Conservation (phyloP, 2,329 filamentous ascomycete species). For the Ascochyta fabae region DNA sequence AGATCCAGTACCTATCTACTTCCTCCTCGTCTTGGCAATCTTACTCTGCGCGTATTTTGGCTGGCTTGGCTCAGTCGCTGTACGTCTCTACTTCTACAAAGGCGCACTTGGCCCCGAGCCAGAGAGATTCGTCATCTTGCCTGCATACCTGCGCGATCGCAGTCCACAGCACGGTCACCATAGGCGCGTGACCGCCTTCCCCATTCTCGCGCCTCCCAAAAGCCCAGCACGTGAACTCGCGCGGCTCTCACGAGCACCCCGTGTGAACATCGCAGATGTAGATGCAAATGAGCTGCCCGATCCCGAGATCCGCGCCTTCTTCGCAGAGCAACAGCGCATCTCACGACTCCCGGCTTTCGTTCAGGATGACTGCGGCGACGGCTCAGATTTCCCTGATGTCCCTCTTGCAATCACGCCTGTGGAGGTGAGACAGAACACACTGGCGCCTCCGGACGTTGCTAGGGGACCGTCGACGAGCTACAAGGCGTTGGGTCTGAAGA, state of each 20-base stretch:
- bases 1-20: slow-evolving; percentile 16
- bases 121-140: slow-evolving; percentile 28
- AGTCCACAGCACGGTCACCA: slow-evolving; percentile 2
- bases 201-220: not conserved
- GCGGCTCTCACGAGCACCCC: not conserved
- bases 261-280: slow-evolving; percentile 19
- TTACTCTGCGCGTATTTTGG: slow-evolving; percentile 28
- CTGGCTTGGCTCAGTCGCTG: slow-evolving; percentile 27
- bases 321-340: slow-evolving; percentile 34
- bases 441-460: not conserved
- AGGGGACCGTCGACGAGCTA: slow-evolving; percentile 5
- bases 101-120: slow-evolving; percentile 29
- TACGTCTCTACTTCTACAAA: slow-evolving; percentile 36
- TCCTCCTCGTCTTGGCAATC: slow-evolving; percentile 25
- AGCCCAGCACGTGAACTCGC: slow-evolving; percentile 1
- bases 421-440: not conserved
- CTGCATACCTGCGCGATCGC: slow-evolving; percentile 13
- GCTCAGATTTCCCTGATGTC: slow-evolving; percentile 33
- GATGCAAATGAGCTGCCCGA: slow-evolving; percentile 8
- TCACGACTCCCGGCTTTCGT: slow-evolving; percentile 33
- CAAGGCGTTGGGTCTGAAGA: slow-evolving; percentile 51
- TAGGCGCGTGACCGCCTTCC: slow-evolving; percentile 1
- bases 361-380: slow-evolving; percentile 43
- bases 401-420: slow-evolving; percentile 20
- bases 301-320: slow-evolving; percentile 14